These are phyloP conservation scores for Verticillium klebahnii DNA, from an alignment of 2,329 filamentous ascomycete species.

Conservation along the genomic window DNA sequence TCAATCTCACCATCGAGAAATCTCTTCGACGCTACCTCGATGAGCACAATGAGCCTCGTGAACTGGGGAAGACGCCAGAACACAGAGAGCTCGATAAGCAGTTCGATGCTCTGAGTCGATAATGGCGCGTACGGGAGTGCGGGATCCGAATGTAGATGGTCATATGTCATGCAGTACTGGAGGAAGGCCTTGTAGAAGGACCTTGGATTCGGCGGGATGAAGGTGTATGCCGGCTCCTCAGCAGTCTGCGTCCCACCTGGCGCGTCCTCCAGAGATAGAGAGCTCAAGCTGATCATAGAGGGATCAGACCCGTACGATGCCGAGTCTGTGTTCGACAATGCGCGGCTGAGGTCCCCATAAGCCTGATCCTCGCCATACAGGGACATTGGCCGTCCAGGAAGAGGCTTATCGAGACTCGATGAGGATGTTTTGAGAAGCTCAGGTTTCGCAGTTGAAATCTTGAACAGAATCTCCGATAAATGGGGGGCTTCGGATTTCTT, in stretches of 20 bases:
- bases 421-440: conserved; percentile 76
- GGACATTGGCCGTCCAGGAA: conserved; percentile 38
- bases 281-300: conserved; percentile 57
- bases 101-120: conserved; percentile 76
- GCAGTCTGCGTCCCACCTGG: conserved; percentile 46
- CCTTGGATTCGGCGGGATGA: conserved; percentile 80
- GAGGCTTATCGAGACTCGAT: conserved; percentile 35
- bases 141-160: conserved; percentile 52
- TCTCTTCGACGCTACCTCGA: conserved; percentile 82
- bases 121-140: conserved; percentile 46
- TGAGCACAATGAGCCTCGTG: conserved; percentile 71
- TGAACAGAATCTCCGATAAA: conserved; percentile 88
- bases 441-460: conserved; percentile 80
- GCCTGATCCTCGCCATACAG: conserved; percentile 44
- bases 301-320: conserved; percentile 53
- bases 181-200: conserved; percentile 80
- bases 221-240: conserved; percentile 72
- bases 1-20: conserved; percentile 79
- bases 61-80: conserved; percentile 87
- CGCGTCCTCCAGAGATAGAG: conserved; percentile 58
- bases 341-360: conserved; percentile 48
- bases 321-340: conserved; percentile 42
- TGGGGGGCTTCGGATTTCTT: conserved; percentile 85
- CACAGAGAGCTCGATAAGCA: conserved; percentile 78
- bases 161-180: conserved; percentile 67